These are phyloP conservation scores for Ormosia semicastrata DNA, from an alignment of 306 rosid species.

Conservation along the genomic window DNA sequence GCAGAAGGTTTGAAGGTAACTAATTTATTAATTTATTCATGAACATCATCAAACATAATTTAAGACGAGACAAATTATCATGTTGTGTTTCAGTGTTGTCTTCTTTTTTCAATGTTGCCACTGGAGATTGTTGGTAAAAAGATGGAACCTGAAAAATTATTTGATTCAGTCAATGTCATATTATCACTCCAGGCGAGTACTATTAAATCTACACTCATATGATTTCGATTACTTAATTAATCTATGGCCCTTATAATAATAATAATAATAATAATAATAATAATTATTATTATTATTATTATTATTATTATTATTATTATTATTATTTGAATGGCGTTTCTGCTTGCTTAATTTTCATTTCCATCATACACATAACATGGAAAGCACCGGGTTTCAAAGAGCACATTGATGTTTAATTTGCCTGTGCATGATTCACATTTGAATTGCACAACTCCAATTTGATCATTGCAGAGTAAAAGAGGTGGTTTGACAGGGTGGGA, in stretches of 20 bases:
- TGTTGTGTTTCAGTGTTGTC: conserved; percentile 56
- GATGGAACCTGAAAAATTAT: conserved; percentile 52
- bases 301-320: too few species aligned
- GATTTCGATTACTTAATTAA: not conserved
- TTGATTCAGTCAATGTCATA: conserved; percentile 62
- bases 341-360: not conserved
- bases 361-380: not conserved
- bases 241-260: not conserved
- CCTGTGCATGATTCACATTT: not conserved
- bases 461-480: conserved; percentile 51
- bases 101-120: conserved; percentile 53
- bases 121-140: conserved; percentile 66
- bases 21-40: not conserved
- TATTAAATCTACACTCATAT: not conserved
- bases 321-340: too few species aligned
- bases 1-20: conserved; percentile 75
- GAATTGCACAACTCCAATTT: not conserved
- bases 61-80: too few species aligned
- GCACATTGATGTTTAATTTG: not conserved
- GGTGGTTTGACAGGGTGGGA: conserved; percentile 86
- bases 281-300: too few species aligned
- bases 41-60: not conserved
- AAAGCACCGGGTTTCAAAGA: not conserved
- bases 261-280: not conserved
- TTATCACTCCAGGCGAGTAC: conserved; percentile 60